A percentile compares a stretch with the other conserved stretches of the same genome.
These are phyloP conservation scores for Chaetomium globosum DNA, from an alignment of 2,329 filamentous ascomycete genomes.

Conservation along the genomic window DNA sequence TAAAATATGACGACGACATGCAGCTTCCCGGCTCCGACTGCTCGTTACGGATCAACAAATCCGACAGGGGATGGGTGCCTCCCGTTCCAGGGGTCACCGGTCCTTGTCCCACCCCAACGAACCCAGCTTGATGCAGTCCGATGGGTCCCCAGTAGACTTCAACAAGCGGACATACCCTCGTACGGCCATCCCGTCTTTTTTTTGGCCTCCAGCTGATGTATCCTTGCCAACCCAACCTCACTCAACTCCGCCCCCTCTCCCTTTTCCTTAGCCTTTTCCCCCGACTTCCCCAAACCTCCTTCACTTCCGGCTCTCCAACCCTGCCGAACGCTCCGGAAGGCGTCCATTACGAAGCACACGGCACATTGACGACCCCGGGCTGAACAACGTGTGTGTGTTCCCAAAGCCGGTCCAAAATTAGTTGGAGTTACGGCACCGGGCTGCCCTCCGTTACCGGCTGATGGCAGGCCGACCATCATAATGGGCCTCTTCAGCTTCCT, in stretches of 20 bases:
- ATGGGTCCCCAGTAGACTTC: conserved; percentile 16
- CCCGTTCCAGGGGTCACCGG: conserved; percentile 12
- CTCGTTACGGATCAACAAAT: neutral
- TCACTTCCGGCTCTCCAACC: neutral
- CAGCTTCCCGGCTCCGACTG: conserved; percentile 13
- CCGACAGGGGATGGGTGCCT: conserved; percentile 10
- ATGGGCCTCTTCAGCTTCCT: conserved; percentile 44
- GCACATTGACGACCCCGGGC: no score
- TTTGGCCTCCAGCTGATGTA: conserved; percentile 2
- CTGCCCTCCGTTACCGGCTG: conserved; percentile 10
- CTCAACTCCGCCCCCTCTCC: neutral
- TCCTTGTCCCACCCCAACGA: conserved; percentile 16
- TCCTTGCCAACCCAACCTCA: conserved; percentile 15
- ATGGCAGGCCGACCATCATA: conserved; percentile 22
- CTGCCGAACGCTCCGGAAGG: neutral
- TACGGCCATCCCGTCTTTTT: conserved; percentile 12
- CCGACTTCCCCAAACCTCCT: neutral
- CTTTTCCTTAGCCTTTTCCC: neutral
- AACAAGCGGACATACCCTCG: conserved; percentile 1
- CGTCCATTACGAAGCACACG: neutral
- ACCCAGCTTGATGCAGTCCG: conserved; percentile 15
- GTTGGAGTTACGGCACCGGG: neutral
- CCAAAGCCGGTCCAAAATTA: neutral
- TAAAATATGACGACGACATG: conserved; percentile 3
- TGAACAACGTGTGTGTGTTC: neutral